Evolutionary conservation across 148 eudicot species (phyloP).

Genomic region (Rhododendron mucronatum): DNA sequence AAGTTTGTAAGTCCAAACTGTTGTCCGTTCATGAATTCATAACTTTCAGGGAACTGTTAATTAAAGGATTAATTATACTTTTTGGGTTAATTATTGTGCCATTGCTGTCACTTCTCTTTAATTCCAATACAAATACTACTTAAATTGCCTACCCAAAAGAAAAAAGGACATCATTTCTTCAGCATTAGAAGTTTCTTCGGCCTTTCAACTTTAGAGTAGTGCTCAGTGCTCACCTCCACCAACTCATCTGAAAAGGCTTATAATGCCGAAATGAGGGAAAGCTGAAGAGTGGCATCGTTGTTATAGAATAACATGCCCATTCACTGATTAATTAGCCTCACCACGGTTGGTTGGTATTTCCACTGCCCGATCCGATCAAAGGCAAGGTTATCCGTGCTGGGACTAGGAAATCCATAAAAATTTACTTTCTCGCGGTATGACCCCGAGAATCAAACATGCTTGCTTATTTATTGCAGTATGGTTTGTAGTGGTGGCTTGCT

Average conservation of each 20-base stretch:
- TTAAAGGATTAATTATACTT: background rate
- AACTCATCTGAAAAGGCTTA: background rate
- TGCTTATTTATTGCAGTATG: background rate
- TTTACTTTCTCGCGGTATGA: background rate
- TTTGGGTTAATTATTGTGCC: background rate
- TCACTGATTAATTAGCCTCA: background rate
- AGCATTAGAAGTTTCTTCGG: background rate
- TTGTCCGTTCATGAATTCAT: background rate
- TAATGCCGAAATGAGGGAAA: background rate
- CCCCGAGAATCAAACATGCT: background rate
- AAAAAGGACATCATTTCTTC: background rate
- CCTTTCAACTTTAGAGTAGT: background rate
- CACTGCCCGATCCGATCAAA: too few relatives aligned
- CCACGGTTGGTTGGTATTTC: background rate
- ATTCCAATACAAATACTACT: background rate
- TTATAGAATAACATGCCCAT: background rate
- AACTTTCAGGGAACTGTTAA: background rate
- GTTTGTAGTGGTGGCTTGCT: background rate
- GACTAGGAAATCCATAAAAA: background rate
- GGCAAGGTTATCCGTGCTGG: background rate
- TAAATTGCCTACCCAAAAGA: background rate
- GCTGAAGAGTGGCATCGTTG: background rate
- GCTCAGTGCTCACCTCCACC: slow-evolving; percentile 1
- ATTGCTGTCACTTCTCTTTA: background rate
- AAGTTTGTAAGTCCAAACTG: background rate